These are phyloP conservation scores for Neospora caninum DNA, from an alignment of 169 alveolate genomes.

Conservation along the genomic window DNA sequence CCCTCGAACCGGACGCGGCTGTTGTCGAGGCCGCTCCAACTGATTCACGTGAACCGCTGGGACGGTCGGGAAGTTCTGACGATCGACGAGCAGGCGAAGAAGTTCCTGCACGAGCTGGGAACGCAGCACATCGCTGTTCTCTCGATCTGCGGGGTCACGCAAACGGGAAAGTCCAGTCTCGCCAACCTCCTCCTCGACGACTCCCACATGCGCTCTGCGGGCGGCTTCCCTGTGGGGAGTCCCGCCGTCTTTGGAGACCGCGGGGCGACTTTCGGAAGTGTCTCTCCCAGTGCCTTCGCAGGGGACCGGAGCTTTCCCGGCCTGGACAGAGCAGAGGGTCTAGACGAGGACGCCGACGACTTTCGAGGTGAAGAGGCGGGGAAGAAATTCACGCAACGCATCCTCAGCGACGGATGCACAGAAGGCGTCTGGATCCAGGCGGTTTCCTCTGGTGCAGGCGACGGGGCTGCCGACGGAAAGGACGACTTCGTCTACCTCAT, in stretches of 20 bases:
- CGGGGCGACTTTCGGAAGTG: not conserved
- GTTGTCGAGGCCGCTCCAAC: conserved; percentile 60
- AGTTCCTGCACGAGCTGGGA: conserved; percentile 52
- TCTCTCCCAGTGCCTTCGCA: not conserved
- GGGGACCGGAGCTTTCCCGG: not conserved
- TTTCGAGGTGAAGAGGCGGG: not conserved
- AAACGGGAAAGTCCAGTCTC: conserved; percentile 61
- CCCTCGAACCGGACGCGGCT: conserved; percentile 5
- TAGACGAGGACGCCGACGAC: not conserved
- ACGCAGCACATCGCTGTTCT: conserved; percentile 58
- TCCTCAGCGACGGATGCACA: conserved; percentile 55
- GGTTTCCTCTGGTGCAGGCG: not conserved
- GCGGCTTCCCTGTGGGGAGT: conserved; percentile 63
- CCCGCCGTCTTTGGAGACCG: conserved; percentile 31
- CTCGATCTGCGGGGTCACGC: conserved; percentile 61
- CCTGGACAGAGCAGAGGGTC: not conserved
- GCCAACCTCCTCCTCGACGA: conserved; percentile 67
- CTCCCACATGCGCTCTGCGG: conserved; percentile 46
- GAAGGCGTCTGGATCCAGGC: conserved; percentile 68
- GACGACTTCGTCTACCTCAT: conserved; percentile 55
- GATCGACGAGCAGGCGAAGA: conserved; percentile 63
- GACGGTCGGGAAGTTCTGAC: conserved; percentile 68
- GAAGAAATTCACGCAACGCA: conserved; percentile 54
- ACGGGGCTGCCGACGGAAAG: conserved; percentile 34
- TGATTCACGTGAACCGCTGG: conserved; percentile 69